Conservation (phyloP, 2,329 filamentous ascomycete species). For the Penicillium palitans region DNA sequence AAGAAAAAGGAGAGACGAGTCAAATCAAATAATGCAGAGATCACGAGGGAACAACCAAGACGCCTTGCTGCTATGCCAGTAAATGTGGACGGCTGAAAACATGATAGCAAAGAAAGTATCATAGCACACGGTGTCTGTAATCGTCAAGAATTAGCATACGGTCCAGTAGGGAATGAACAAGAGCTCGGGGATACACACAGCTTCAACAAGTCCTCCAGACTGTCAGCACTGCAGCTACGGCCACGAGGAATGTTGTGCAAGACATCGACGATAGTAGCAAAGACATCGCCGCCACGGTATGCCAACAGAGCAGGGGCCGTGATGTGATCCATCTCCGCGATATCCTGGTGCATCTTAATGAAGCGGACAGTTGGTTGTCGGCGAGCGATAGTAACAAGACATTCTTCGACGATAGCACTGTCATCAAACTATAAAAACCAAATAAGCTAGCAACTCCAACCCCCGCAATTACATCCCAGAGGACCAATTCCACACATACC, state of each 20-base stretch:
- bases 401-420: slow-evolving; percentile 75
- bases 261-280: slow-evolving; percentile 84
- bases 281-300: slow-evolving; percentile 86
- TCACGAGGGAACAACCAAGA: slow-evolving; percentile 11
- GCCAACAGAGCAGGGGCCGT: slow-evolving; percentile 84
- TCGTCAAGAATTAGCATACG: slow-evolving; percentile 6
- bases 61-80: slow-evolving; percentile 11
- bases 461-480: background rate
- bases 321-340: slow-evolving; percentile 91
- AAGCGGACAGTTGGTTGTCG: slow-evolving; percentile 74
- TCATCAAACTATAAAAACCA: slow-evolving; percentile 65
- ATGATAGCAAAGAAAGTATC: slow-evolving; percentile 3
- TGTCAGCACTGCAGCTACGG: slow-evolving; percentile 51
- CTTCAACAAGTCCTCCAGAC: slow-evolving; percentile 59
- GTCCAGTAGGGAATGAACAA: background rate
- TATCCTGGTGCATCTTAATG: slow-evolving; percentile 84
- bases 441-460: slow-evolving; percentile 1
- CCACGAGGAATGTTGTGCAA: slow-evolving; percentile 76
- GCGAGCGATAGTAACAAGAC: slow-evolving; percentile 71
- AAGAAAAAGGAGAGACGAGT: background rate
- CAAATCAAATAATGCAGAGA: background rate
- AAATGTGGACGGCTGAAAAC: background rate
- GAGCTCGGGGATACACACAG: slow-evolving; percentile 43
- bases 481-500: slow-evolving; percentile 54
- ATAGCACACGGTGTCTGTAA: slow-evolving; percentile 35